Conservation (phyloP, 306 rosid species). For the Dryas drummondii region DNA sequence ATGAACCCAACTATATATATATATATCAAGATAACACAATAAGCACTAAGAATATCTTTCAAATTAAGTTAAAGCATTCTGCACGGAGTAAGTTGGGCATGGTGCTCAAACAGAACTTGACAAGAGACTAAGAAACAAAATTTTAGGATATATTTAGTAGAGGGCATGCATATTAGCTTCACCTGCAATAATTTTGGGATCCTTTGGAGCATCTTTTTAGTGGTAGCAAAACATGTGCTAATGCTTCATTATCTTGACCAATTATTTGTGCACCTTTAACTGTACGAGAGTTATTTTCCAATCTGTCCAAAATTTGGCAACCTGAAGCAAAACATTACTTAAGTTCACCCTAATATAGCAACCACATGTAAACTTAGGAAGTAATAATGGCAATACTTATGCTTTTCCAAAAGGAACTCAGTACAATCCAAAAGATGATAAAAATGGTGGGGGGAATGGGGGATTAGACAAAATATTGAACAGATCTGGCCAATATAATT, state of each 20-base stretch:
- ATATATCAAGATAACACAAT: no score
- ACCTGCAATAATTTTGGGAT: slow-evolving; percentile 63
- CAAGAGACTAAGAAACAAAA: background rate
- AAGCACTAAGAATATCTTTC: no score
- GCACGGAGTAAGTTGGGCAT: no score
- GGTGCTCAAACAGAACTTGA: background rate
- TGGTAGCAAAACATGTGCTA: slow-evolving; percentile 62
- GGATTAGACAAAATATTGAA: no score
- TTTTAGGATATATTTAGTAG: background rate
- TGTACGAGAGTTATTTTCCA: slow-evolving; percentile 83
- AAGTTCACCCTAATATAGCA: background rate
- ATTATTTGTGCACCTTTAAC: slow-evolving; percentile 76
- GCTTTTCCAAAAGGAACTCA: background rate
- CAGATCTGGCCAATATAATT: background rate
- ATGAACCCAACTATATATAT: no score
- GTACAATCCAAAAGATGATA: background rate
- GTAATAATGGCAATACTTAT: slow-evolving; percentile 3
- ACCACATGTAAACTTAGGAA: background rate
- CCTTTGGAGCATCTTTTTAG: slow-evolving; percentile 68
- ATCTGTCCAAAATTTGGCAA: slow-evolving; percentile 56
- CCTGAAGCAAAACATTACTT: slow-evolving; percentile 41
- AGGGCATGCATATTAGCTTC: slow-evolving; percentile 16
- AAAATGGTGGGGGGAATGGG: background rate
- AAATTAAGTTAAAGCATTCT: no score
- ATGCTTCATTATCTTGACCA: slow-evolving; percentile 76